A percentile compares a stretch with the other conserved stretches of the same genome.
Evolutionary conservation across 2,329 filamentous ascomycete genomes (phyloP).

Genomic region (Botryosphaeria dothidea): DNA sequence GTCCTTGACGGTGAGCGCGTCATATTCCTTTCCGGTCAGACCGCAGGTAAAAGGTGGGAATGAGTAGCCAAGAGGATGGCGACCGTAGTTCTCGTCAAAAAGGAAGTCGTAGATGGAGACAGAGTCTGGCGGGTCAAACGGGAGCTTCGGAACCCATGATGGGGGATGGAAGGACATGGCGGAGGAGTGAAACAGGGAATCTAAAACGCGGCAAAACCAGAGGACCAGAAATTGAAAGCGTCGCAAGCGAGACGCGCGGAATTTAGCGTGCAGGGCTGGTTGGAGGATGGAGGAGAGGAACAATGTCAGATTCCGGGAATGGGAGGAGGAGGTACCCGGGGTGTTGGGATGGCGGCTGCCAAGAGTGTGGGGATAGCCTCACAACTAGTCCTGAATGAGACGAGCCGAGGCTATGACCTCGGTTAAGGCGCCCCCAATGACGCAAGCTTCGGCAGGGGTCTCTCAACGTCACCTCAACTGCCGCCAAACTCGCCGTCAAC

Average conservation of each 20-base stretch:
- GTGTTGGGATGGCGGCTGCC: not conserved
- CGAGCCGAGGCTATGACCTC: constrained; percentile 5
- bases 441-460: not conserved
- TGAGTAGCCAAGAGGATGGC: constrained; percentile 63
- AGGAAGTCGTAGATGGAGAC: constrained; percentile 77
- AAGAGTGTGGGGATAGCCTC: not conserved
- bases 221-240: not conserved
- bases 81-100: constrained; percentile 69
- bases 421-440: not conserved
- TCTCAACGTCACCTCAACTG: not conserved
- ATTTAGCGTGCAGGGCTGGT: not conserved
- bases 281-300: not conserved
- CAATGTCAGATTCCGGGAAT: not conserved
- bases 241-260: not conserved
- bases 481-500: too few relatives aligned
- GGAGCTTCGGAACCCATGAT: constrained; percentile 61
- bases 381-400: not conserved
- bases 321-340: not conserved
- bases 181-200: not conserved
- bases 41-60: constrained; percentile 76
- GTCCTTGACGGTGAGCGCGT: constrained; percentile 62
- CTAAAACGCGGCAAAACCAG: not conserved
- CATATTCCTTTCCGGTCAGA: constrained; percentile 68
- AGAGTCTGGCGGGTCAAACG: constrained; percentile 69
- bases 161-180: constrained; percentile 60